phyloP scores from a whole-genome alignment of 148 eudicot species.

The Rhododendron kiyosumense region DNA sequence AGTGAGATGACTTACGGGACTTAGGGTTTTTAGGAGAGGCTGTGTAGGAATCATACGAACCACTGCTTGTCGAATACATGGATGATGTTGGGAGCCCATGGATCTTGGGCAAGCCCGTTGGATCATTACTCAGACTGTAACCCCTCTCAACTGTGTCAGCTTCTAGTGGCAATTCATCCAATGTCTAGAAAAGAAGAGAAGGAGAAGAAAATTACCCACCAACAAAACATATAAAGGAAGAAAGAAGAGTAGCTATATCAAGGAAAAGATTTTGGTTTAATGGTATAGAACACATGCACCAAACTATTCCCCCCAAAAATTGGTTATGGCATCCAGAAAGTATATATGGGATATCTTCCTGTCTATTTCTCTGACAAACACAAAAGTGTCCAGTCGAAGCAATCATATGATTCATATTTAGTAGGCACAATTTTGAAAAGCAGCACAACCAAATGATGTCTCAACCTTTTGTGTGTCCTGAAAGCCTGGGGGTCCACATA shows the following conservation, averaged over 20 bases:
- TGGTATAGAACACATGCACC: neutral
- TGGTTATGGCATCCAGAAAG: neutral
- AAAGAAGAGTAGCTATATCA: neutral
- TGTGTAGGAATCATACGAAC: conserved; percentile 50
- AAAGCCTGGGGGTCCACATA: neutral
- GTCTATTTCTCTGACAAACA: neutral
- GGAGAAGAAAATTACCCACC: neutral
- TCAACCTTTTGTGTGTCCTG: neutral
- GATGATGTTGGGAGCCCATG: conserved; percentile 68
- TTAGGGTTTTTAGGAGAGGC: conserved; percentile 58
- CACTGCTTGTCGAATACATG: conserved; percentile 43
- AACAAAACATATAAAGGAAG: neutral
- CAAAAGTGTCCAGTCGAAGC: neutral
- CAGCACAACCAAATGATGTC: neutral
- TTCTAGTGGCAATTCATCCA: conserved; percentile 90
- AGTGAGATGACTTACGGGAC: conserved; percentile 68
- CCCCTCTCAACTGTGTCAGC: conserved; percentile 89
- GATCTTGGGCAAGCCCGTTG: conserved; percentile 83
- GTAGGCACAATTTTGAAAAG: neutral
- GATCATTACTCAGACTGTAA: conserved; percentile 59
- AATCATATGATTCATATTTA: neutral
- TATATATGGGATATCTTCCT: neutral
- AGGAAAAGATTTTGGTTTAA: neutral
- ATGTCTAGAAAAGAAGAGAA: conserved; percentile 32
- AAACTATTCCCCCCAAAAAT: neutral